Conservation (phyloP, 495 filamentous ascomycete genomes). For the Xanthoparmelia taractica region DNA sequence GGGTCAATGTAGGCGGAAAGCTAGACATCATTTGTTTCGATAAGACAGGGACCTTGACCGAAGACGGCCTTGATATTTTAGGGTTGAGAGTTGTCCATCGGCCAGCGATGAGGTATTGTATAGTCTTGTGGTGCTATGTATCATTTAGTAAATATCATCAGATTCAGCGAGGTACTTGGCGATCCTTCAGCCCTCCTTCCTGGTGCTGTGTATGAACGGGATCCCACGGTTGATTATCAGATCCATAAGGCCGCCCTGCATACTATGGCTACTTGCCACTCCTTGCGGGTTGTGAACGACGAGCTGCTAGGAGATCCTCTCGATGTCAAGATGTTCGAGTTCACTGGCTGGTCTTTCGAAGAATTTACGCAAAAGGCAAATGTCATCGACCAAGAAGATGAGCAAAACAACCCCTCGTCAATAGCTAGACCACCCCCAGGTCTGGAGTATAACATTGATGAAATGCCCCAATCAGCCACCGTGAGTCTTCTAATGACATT, state of each 20-base stretch:
- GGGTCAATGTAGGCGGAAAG: constrained; percentile 93
- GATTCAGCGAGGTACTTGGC: constrained; percentile 55
- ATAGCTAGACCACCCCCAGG: constrained; percentile 73
- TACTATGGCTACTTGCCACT: constrained; percentile 97
- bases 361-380: constrained; percentile 63
- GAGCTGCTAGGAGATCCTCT: constrained; percentile 90
- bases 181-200: constrained; percentile 50
- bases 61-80: constrained; percentile 93
- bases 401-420: constrained; percentile 64
- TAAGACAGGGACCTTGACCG: constrained; percentile 95
- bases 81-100: constrained; percentile 69
- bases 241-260: constrained; percentile 67
- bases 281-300: constrained; percentile 73
- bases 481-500: constrained; percentile 14
- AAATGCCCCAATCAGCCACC: constrained; percentile 23
- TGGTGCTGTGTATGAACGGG: constrained; percentile 44
- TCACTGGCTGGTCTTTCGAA: constrained; percentile 87
- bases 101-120: constrained; percentile 42
- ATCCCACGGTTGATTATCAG: constrained; percentile 51
- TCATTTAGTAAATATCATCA: constrained; percentile 19
- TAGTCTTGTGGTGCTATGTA: not conserved
- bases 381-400: constrained; percentile 53
- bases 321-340: constrained; percentile 98
- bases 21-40: constrained; percentile 96
- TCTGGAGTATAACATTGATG: constrained; percentile 48